Evolutionary conservation across 345 rosid genomes (phyloP), one percentile per base, ranked within the genome.

Genomic region (Acer campestre): DNA sequence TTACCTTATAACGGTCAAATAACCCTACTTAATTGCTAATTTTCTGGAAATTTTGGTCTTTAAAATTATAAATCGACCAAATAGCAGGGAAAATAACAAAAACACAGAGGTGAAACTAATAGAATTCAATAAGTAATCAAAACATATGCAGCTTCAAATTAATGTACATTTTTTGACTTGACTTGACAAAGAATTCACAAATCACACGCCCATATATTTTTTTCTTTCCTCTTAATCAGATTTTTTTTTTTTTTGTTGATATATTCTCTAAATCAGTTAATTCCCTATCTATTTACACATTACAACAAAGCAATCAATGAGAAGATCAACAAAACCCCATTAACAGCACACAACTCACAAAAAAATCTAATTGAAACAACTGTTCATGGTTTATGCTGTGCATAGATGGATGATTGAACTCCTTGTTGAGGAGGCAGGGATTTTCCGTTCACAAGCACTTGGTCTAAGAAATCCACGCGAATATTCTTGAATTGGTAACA

Each of bases 381-480:
- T 17, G 16, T 70, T 86, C 81, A 91, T 11, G 95, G 90, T 81
- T 88, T 91, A 71, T 89, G 90, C 59, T 89, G 95, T n/a, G 95
- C 95, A 73, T 66, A 80, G 69, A 91, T 81, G 2, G 91, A 88
- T 56, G 88, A 75, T 14, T 81, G 84, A 56, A 83, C 74, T 1
- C 82, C 80, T 42, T 84, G 84, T 65, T 61, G 77, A 4, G 87
- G 80, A 12, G 84, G 68, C 66, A 88, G 77, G 59, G 78, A 77
- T 71, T 86, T 85, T 59, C 93, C 95, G 42, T 88, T 91, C 70
- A 91, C 87, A n/a, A 89, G 79, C 69, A 91, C 77, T 83, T 89
- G 93, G 84, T 89, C 88, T 48, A 80, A 74, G 80, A 91, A 91
- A 82, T 89, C 95, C 74, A 91, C 91, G 0, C 95, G 95, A 73